A percentile compares a stretch with the other conserved stretches of the same genome.
Conservation (phyloP, 805 yeast species). For the Candida alai region DNA sequence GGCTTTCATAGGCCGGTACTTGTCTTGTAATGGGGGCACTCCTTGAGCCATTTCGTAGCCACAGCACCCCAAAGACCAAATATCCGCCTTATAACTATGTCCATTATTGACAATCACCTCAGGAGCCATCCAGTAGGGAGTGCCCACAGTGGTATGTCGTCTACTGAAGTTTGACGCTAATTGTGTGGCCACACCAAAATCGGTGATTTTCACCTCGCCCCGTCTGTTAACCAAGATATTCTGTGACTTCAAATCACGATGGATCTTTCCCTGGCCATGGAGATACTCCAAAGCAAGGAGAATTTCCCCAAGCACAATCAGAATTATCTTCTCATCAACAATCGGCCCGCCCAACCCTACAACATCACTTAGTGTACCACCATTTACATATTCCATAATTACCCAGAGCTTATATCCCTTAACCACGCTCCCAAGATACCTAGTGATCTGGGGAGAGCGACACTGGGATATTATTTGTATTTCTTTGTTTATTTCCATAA, state of each 20-base stretch:
- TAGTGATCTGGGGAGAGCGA: constrained; percentile 56
- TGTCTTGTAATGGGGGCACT: constrained; percentile 59
- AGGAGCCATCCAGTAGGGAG: constrained; percentile 67
- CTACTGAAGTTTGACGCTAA: constrained; percentile 39
- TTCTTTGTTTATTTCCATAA: constrained; percentile 70
- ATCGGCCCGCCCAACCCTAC: constrained; percentile 58
- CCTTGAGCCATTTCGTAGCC: constrained; percentile 70
- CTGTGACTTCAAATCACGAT: constrained; percentile 46
- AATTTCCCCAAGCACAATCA: constrained; percentile 51
- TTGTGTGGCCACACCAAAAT: constrained; percentile 45
- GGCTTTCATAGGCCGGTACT: constrained; percentile 42
- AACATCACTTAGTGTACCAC: constrained; percentile 70
- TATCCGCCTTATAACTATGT: constrained; percentile 56
- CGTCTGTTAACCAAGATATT: constrained; percentile 32
- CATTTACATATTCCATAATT: constrained; percentile 76
- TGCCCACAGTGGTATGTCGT: constrained; percentile 48
- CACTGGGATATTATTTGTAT: constrained; percentile 68
- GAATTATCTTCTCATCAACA: constrained; percentile 47
- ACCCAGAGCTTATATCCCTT: constrained; percentile 71
- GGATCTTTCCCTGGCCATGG: constrained; percentile 75
- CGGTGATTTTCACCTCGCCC: constrained; percentile 43
- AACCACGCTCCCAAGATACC: constrained; percentile 68
- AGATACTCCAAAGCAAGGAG: constrained; percentile 60
- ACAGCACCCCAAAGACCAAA: constrained; percentile 80
- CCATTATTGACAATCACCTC: constrained; percentile 55